Evolutionary conservation across 2,329 filamentous ascomycete species (phyloP), one percentile per base, ranked within the genome.

Genomic region (Didymella pomorum): DNA sequence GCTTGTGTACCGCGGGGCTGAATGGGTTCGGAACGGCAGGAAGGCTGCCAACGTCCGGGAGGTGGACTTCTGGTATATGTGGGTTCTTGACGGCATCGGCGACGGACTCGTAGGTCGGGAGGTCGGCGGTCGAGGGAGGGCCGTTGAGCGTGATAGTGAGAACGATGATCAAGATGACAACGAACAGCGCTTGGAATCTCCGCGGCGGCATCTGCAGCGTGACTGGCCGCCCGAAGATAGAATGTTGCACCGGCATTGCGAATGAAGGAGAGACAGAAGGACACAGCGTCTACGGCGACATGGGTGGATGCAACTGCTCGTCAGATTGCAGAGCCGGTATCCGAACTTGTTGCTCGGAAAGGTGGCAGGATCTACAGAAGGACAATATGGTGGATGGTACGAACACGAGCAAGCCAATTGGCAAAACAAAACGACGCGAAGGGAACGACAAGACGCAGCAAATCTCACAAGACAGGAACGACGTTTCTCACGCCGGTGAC

Each of bases 1-100:
- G 87, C 18, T 87, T 85, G 74, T 96, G 92, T 11, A 87, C 84
- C 20, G 87, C 84, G 39, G 86, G 84, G 39, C 85, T 84, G 75
- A 94, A 93, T 66, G 89, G 89, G 23, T 56, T 42, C 10, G 52
- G 48, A 20, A 75, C 66, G 9, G 71, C 66, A 41, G 76, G 70
- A 39, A 76, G 62, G 33, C 61, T 63, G 23, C 59, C 62, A 25
- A 56, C 54, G 37, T 60, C 16, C 63, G 71, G 74, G 4, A 79
- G 65, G 29, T 79, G 41, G 14, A 56, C 54, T 41, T 58, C 12
- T 63, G 71, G 74, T 3, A 79, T 63, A 29, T 79, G 70, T 2
- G 77, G 79, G 65, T 72, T 77, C 70, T 73, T 79, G 66, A 70
- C 78, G 66, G 66, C 75, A 52, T 70, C 76, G 55, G 68, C 69